Evolutionary conservation across 257 asterid species (phyloP), one percentile per base, ranked within the genome.

Genomic region (Solanum verrucosum): DNA sequence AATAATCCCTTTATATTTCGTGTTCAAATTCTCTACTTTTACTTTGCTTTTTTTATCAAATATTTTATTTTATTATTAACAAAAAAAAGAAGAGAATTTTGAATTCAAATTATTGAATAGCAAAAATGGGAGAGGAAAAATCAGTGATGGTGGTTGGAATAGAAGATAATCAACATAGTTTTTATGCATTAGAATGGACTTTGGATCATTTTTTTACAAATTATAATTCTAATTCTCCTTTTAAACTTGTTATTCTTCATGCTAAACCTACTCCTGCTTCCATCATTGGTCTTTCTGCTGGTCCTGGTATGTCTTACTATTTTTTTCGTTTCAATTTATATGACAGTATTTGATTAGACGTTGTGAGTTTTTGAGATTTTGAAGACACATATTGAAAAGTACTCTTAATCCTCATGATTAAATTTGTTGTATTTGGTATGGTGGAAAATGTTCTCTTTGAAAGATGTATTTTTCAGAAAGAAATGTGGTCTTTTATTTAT

Each of bases 121-220:
- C 10, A 15, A 27, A 2, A 7, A 37, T 21, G 9, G 21, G 9
- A 46, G 85, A 81, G 5, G 85, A 82, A 15, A 82, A 82, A 82
- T 49, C 70, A 5, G 11, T 82, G 9, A 82, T 82, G 85, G 42
- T 82, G 3, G 29, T 82, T 59, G 70, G 85, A 82, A 16, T 82
- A 82, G 98, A 96, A 88, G 98, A 95, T 46, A 96, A 98, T 88
- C 96, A 94, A 20, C 95, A 93, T 86, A 94, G 99, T 89, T 91
- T 84, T 89, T 91, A 94, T 85, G 99, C 98, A 78, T 84, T 95
- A 91, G 92, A 95, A 75, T 96, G 99, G 99, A 92, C 95, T 42
- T 59, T 96, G 85, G 89, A 92, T 25, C 99, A 95, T 89, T 95
- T 96, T 86, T 94, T 95, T 89, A 89, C 9, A 9, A 46, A 94